Conservation (phyloP, 306 rosid species). For the Castanopsis chinensis region DNA sequence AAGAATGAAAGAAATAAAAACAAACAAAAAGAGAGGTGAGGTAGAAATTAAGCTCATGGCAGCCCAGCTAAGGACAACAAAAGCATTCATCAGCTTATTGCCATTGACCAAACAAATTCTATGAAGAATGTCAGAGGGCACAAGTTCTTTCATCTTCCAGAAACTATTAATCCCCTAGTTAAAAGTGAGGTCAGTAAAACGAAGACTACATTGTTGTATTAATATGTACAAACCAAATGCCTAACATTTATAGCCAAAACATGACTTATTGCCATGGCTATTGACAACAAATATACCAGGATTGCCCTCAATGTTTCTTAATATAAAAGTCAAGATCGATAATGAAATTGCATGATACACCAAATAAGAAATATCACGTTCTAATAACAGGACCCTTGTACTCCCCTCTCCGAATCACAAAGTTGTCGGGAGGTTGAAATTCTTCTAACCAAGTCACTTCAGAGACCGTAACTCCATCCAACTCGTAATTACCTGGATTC, state of each 20-base stretch:
- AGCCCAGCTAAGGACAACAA: background rate
- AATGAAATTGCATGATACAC: conserved; percentile 28
- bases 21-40: background rate
- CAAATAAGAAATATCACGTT: conserved; percentile 51
- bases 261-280: conserved; percentile 54
- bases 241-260: conserved; percentile 35
- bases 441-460: conserved; percentile 86
- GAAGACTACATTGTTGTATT: conserved; percentile 28
- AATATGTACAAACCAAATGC: conserved; percentile 70
- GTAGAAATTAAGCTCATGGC: background rate
- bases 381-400: conserved; percentile 93
- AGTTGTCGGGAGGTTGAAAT: conserved; percentile 80
- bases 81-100: conserved; percentile 18
- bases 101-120: conserved; percentile 30
- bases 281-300: conserved; percentile 37
- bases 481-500: conserved; percentile 43
- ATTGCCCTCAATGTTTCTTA: conserved; percentile 46
- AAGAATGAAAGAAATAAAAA: too few species aligned
- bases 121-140: conserved; percentile 22
- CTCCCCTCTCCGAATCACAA: conserved; percentile 81
- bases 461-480: conserved; percentile 52
- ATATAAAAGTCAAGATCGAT: conserved; percentile 25
- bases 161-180: conserved; percentile 34
- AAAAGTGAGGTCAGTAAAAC: conserved; percentile 36
- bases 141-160: conserved; percentile 22